Percentiles rank a stretch among this genome's conserved stretches.
phyloP scores from a whole-genome alignment of 768 basidiomycete species.

The Rhizopogon vulgaris region DNA sequence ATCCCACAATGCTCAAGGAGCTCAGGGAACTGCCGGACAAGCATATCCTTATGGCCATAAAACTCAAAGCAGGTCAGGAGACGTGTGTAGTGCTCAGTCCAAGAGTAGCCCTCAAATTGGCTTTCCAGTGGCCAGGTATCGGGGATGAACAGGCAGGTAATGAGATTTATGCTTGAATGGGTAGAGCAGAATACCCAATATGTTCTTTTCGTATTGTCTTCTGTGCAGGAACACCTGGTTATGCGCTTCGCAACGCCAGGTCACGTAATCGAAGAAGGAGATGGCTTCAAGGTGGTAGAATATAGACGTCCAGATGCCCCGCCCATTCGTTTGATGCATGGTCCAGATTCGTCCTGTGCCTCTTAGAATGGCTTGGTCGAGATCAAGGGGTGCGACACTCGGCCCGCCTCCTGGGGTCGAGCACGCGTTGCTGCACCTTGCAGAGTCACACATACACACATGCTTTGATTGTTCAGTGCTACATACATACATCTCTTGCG shows the following conservation, averaged over 20 bases:
- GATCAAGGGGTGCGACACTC: background rate
- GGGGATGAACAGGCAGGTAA: background rate
- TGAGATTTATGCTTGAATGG: no score
- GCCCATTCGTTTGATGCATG: background rate
- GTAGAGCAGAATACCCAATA: background rate
- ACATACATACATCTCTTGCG: background rate
- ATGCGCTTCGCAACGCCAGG: background rate
- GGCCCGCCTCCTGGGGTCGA: no score
- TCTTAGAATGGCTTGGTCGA: background rate
- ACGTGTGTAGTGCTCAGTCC: background rate
- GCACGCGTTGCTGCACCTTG: no score
- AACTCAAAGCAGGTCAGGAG: background rate
- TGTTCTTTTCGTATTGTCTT: background rate
- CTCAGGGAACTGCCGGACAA: background rate
- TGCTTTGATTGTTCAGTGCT: background rate
- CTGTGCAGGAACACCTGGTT: background rate
- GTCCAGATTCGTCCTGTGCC: background rate
- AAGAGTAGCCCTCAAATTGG: background rate
- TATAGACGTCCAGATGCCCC: background rate
- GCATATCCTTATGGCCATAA: background rate
- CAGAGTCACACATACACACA: no score
- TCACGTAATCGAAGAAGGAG: background rate
- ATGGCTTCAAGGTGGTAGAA: background rate
- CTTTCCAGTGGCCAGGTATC: background rate
- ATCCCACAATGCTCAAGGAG: background rate